Conservation (phyloP, 1,284 basidiomycete species). For the Omphalotus olearius region DNA sequence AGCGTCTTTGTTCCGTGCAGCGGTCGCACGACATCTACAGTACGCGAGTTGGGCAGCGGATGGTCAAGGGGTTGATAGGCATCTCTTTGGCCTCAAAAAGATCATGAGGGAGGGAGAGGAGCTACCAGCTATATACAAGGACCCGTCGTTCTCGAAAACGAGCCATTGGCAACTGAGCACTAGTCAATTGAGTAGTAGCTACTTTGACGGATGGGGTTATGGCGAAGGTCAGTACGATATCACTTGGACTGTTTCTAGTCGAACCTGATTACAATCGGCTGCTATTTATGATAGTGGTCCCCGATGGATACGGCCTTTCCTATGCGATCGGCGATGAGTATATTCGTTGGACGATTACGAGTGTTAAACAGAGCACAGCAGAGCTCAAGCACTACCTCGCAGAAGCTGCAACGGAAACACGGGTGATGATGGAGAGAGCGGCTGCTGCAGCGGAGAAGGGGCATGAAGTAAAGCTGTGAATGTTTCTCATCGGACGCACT, state of each 20-base stretch:
- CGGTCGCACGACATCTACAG: constrained; percentile 79
- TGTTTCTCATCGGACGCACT: too few relatives aligned
- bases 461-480: neutral
- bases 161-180: constrained; percentile 93
- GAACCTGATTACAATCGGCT: neutral
- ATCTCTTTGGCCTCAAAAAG: constrained; percentile 92
- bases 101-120: constrained; percentile 74
- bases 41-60: constrained; percentile 92
- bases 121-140: constrained; percentile 76
- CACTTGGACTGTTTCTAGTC: constrained; percentile 5
- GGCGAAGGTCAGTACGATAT: constrained; percentile 73
- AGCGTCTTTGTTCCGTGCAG: constrained; percentile 71
- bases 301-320: constrained; percentile 90
- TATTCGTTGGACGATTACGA: constrained; percentile 93
- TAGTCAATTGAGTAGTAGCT: constrained; percentile 80
- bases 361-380: constrained; percentile 62
- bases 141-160: constrained; percentile 68
- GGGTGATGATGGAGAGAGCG: constrained; percentile 71
- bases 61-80: constrained; percentile 93
- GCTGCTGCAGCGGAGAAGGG: constrained; percentile 5
- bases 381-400: constrained; percentile 70
- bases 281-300: constrained; percentile 54
- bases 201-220: constrained; percentile 95
- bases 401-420: constrained; percentile 77
- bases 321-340: constrained; percentile 89